phyloP scores from a whole-genome alignment of 345 rosid species.

The Syzygium oleosum region DNA sequence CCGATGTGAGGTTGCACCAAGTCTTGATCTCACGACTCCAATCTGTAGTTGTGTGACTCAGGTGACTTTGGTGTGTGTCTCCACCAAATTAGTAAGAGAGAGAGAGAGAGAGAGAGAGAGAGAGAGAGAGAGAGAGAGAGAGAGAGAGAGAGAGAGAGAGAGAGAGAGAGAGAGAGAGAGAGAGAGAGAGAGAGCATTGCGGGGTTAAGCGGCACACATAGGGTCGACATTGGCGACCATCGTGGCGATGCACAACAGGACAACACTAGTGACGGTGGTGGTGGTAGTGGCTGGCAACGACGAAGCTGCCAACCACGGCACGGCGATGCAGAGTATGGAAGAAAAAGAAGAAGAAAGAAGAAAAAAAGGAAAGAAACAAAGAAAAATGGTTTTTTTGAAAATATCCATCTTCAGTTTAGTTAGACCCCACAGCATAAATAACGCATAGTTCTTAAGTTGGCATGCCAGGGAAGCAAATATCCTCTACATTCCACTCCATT shows the following conservation, averaged over 20 bases:
- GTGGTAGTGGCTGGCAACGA: background rate
- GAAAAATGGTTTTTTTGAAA: background rate
- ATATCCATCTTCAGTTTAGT: background rate
- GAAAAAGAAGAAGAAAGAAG: background rate
- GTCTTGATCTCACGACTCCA: background rate
- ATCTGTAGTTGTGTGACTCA: background rate
- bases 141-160: background rate
- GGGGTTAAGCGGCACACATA: background rate
- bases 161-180: background rate
- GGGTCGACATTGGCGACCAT: background rate
- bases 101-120: too few relatives aligned
- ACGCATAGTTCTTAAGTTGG: background rate
- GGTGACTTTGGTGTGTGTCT: background rate
- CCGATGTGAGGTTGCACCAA: background rate
- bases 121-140: too few relatives aligned
- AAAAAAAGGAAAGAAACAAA: background rate
- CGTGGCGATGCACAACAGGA: background rate
- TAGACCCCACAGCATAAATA: background rate
- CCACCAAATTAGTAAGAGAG: background rate
- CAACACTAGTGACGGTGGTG: background rate
- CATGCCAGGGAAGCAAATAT: background rate
- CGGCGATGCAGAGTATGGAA: background rate
- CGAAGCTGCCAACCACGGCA: background rate
- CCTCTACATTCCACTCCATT: background rate
- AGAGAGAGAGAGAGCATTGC: background rate